Percentiles rank a stretch among this genome's conserved stretches.
phyloP scores from a whole-genome alignment of 208 protist genomes.

The Trypanosoma melophagium region DNA sequence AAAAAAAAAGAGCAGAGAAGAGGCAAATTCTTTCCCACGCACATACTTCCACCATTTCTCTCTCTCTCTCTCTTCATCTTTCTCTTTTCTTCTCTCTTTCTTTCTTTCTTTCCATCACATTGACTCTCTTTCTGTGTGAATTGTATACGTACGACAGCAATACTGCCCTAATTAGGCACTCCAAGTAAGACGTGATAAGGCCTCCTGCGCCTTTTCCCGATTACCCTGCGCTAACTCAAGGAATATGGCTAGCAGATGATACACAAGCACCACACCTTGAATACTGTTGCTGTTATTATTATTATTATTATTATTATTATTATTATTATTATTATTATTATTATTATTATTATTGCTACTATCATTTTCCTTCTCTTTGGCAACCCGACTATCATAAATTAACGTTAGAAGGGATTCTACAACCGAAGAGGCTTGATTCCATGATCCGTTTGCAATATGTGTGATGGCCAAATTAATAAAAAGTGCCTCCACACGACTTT shows the following conservation, averaged over 20 bases:
- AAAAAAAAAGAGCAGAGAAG: neutral
- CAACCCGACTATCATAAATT: slow-evolving; percentile 55
- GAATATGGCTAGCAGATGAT: slow-evolving; percentile 78
- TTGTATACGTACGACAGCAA: too few relatives aligned
- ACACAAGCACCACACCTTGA: slow-evolving; percentile 56
- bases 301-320: slow-evolving; percentile 36
- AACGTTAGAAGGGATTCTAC: slow-evolving; percentile 82
- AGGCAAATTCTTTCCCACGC: neutral
- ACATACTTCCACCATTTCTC: neutral
- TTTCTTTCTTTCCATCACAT: neutral
- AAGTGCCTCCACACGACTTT: slow-evolving; percentile 80
- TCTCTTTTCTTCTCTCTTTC: neutral
- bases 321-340: slow-evolving; percentile 14
- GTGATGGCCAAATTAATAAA: slow-evolving; percentile 83
- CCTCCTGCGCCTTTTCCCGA: slow-evolving; percentile 73
- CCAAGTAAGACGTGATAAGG: slow-evolving; percentile 71
- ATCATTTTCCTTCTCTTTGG: slow-evolving; percentile 24
- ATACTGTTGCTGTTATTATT: neutral
- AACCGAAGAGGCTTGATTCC: slow-evolving; percentile 78
- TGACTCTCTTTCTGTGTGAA: neutral
- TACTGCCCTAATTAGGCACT: slow-evolving; percentile 6
- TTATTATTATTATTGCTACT: neutral
- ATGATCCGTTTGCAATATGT: slow-evolving; percentile 79
- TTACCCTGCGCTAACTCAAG: slow-evolving; percentile 86
- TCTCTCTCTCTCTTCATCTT: neutral